phyloP scores from a whole-genome alignment of 345 rosid species.

The Heritiera littoralis region DNA sequence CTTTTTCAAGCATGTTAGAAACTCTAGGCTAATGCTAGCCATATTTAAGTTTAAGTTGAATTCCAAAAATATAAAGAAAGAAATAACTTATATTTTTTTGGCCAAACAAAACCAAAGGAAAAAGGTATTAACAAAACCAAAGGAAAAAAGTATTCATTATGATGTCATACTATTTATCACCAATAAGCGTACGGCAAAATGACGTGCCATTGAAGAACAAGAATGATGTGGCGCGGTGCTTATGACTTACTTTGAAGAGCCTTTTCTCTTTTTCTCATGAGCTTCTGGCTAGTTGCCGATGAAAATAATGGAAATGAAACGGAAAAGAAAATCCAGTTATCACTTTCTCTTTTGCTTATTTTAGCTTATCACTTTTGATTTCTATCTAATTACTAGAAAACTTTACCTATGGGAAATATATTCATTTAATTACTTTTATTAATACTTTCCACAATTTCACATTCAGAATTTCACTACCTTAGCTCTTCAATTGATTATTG shows the following conservation, averaged over 20 bases:
- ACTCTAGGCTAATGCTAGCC: background rate
- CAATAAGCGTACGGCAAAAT: background rate
- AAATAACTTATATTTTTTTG: background rate
- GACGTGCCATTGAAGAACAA: background rate
- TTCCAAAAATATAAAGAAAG: background rate
- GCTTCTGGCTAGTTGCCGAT: background rate
- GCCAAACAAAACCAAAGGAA: background rate
- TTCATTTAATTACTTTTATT: background rate
- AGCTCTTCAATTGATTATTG: constrained; percentile 2
- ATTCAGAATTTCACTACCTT: background rate
- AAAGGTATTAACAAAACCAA: background rate
- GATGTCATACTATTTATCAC: background rate
- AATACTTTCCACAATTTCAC: background rate
- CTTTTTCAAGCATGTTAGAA: background rate
- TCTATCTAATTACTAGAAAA: background rate
- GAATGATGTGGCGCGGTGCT: background rate
- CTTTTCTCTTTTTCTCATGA: background rate
- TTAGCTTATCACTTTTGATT: background rate
- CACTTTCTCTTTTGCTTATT: background rate
- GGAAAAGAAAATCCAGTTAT: background rate
- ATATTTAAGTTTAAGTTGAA: constrained; percentile 14
- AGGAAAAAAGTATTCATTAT: background rate
- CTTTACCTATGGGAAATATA: background rate
- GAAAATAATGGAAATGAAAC: background rate
- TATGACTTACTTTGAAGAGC: background rate